Conservation (phyloP, 345 rosid genomes). For the Syzygium grande region DNA sequence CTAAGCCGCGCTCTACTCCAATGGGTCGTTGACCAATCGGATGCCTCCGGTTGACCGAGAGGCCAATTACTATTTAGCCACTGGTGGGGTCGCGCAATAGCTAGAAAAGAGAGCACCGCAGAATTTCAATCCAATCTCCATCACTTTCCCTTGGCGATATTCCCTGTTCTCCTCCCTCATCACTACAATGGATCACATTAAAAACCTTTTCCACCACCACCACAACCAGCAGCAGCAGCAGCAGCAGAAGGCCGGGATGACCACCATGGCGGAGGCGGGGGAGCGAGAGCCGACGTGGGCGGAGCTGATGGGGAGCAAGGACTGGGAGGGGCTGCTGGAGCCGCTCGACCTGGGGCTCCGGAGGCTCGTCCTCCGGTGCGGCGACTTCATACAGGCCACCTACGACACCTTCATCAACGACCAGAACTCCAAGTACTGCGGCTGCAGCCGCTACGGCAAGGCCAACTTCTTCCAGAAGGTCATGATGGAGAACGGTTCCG, state of each 20-base stretch:
- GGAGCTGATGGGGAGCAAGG: constrained; percentile 48
- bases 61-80: not conserved
- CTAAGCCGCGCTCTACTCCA: not conserved
- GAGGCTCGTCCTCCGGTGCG: constrained; percentile 67
- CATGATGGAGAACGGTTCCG: constrained; percentile 48
- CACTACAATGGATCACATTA: not conserved
- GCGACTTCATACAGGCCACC: constrained; percentile 89
- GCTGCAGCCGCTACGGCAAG: constrained; percentile 78
- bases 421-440: constrained; percentile 77
- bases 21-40: not conserved
- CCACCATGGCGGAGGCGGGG: constrained; percentile 3
- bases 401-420: constrained; percentile 89
- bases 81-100: not conserved
- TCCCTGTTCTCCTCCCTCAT: not conserved
- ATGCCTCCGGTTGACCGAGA: not conserved
- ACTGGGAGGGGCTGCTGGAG: constrained; percentile 67
- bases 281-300: constrained; percentile 36
- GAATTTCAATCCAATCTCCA: not conserved
- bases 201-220: not conserved
- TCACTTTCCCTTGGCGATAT: not conserved
- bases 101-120: not conserved
- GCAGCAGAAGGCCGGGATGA: not conserved
- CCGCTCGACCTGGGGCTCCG: constrained; percentile 70
- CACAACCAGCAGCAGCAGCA: not conserved
- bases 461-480: constrained; percentile 49